These are phyloP conservation scores for Wallacemonas sp. DNA, from an alignment of 208 protist species.

Conservation along the genomic window DNA sequence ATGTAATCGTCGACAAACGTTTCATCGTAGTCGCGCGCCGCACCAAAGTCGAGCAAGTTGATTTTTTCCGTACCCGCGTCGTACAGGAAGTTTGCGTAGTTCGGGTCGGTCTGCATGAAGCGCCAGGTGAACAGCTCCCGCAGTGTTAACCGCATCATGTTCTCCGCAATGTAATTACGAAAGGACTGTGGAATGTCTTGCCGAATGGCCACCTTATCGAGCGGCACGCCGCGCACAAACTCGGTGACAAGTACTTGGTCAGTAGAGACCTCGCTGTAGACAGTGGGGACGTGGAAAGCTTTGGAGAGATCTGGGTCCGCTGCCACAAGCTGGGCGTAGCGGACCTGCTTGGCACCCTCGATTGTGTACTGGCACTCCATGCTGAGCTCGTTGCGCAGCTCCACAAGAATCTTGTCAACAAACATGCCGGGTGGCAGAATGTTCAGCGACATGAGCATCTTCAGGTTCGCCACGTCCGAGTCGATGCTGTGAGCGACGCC, in stretches of 20 bases:
- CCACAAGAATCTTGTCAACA: conserved; percentile 76
- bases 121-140: conserved; percentile 93
- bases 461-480: conserved; percentile 89
- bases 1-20: conserved; percentile 92
- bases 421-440: conserved; percentile 80
- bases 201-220: conserved; percentile 53
- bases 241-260: conserved; percentile 67
- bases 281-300: conserved; percentile 71
- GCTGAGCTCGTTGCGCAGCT: conserved; percentile 68
- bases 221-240: conserved; percentile 58
- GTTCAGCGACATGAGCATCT: conserved; percentile 69
- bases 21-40: conserved; percentile 76
- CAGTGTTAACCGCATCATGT: conserved; percentile 83
- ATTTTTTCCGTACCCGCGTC: conserved; percentile 62
- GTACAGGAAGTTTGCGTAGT: conserved; percentile 97
- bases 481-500: conserved; percentile 85
- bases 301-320: conserved; percentile 29
- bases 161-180: conserved; percentile 75
- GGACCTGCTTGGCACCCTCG: conserved; percentile 66
- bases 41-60: conserved; percentile 94
- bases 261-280: conserved; percentile 54
- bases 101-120: conserved; percentile 98
- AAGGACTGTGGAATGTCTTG: conserved; percentile 56
- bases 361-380: conserved; percentile 71
- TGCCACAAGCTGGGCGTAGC: conserved; percentile 46